These are phyloP conservation scores for Diddensiella transvaalensis DNA, from an alignment of 805 yeast species.

Conservation along the genomic window DNA sequence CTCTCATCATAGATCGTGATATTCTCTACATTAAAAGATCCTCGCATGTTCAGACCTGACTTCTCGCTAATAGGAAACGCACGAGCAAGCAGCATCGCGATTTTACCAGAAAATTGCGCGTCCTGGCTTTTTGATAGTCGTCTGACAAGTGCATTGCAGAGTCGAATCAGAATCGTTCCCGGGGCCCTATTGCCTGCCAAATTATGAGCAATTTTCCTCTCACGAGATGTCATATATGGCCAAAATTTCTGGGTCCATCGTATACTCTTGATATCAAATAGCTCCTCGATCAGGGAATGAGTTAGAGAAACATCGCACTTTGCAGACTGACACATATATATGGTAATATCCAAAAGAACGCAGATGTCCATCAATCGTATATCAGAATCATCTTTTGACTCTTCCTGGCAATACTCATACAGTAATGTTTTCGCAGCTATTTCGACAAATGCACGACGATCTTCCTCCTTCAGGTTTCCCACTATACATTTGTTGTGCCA, in stretches of 20 bases:
- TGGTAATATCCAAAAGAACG: slow-evolving; percentile 21
- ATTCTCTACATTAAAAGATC: slow-evolving; percentile 34
- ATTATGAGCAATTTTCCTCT: slow-evolving; percentile 23
- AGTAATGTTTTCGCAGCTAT: slow-evolving; percentile 11
- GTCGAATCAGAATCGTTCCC: slow-evolving; percentile 34
- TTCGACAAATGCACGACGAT: slow-evolving; percentile 4
- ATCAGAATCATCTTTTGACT: slow-evolving; percentile 1
- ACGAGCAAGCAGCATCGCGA: slow-evolving; percentile 33
- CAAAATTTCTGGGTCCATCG: slow-evolving; percentile 36
- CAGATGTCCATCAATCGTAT: slow-evolving; percentile 12
- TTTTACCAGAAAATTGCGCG: slow-evolving; percentile 34
- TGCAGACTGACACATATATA: slow-evolving; percentile 11
- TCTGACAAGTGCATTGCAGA: slow-evolving; percentile 33
- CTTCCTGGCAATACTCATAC: slow-evolving; percentile 19
- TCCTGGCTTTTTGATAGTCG: slow-evolving; percentile 34
- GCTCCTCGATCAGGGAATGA: slow-evolving; percentile 32
- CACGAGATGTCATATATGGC: slow-evolving; percentile 32
- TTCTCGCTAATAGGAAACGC: slow-evolving; percentile 36
- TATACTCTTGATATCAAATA: slow-evolving; percentile 32
- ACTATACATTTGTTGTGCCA: neutral
- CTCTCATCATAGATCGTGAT: slow-evolving; percentile 26
- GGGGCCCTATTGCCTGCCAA: slow-evolving; percentile 32
- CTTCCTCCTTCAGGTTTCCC: neutral
- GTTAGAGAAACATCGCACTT: slow-evolving; percentile 21
- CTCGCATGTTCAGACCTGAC: slow-evolving; percentile 36